Conservation (phyloP, 805 yeast species). For the Lipomyces kockii region DNA sequence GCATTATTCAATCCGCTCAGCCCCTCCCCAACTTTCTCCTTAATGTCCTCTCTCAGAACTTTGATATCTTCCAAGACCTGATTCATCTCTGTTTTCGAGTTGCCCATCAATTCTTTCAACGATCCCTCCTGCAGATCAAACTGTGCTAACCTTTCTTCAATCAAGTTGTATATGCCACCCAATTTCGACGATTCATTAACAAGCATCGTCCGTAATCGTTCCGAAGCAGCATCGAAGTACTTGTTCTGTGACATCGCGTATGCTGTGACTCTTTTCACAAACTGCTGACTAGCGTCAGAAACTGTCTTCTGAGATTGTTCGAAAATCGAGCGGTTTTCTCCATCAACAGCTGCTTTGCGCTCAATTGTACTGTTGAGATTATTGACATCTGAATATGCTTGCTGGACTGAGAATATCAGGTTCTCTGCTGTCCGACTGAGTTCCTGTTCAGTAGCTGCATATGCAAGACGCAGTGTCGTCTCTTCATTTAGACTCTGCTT, state of each 20-base stretch:
- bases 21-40: conserved; percentile 36
- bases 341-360: conserved; percentile 25
- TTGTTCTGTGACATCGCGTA: conserved; percentile 49
- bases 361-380: conserved; percentile 35
- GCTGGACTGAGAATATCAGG: conserved; percentile 37
- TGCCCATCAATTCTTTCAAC: conserved; percentile 24
- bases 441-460: conserved; percentile 42
- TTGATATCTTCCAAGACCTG: conserved; percentile 34
- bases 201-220: conserved; percentile 24
- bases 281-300: conserved; percentile 55
- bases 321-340: conserved; percentile 21
- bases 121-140: conserved; percentile 21
- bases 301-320: conserved; percentile 45
- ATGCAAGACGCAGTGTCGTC: conserved; percentile 38
- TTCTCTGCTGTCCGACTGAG: conserved; percentile 39
- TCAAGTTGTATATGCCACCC: conserved; percentile 29
- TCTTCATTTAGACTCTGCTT: conserved; percentile 37
- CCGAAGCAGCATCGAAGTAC: conserved; percentile 15
- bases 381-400: conserved; percentile 36
- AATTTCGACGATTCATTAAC: conserved; percentile 28
- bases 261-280: conserved; percentile 56
- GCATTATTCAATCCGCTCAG: conserved; percentile 29
- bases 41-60: conserved; percentile 37
- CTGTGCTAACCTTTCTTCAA: conserved; percentile 24
- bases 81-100: conserved; percentile 33